Evolutionary conservation across 306 rosid species (phyloP).

Genomic region (Trichosanthes truncata): DNA sequence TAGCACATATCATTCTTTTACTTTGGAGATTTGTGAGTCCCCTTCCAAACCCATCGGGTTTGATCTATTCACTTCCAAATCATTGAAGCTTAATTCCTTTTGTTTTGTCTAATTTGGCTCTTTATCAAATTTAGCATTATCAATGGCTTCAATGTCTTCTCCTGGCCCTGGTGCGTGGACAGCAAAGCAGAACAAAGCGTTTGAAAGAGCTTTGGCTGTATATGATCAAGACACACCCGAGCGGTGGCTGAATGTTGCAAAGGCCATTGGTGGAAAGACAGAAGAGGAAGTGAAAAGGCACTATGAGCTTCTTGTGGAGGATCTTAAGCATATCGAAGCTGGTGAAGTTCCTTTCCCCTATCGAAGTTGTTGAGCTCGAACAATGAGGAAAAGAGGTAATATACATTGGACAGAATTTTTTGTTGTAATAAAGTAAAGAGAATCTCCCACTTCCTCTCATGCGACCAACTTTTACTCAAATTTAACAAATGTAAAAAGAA

Average conservation of each 20-base stretch:
- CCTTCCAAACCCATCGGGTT: neutral
- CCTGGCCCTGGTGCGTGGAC: conserved; percentile 18
- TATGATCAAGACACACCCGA: conserved; percentile 8
- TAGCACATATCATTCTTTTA: neutral
- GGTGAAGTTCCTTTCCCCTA: conserved; percentile 25
- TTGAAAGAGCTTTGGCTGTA: conserved; percentile 29
- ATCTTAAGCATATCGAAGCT: conserved; percentile 26
- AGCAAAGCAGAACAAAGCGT: conserved; percentile 21
- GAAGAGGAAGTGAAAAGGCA: conserved; percentile 26
- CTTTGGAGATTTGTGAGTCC: no score
- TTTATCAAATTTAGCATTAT: neutral
- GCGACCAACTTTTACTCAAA: no score
- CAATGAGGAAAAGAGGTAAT: no score
- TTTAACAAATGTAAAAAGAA: no score
- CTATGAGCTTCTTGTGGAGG: conserved; percentile 24
- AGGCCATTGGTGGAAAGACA: conserved; percentile 24
- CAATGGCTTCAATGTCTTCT: conserved; percentile 10
- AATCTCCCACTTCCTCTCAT: no score
- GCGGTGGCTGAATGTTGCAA: conserved; percentile 27
- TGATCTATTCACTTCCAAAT: neutral
- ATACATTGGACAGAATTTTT: no score
- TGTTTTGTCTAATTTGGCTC: neutral
- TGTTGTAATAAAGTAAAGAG: no score
- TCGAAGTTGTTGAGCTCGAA: no score
- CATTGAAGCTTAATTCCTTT: neutral